A percentile compares a stretch with the other conserved stretches of the same genome.
Evolutionary conservation across 371 early-diverging fungal genomes (phyloP).

Genomic region (Mucor racemosus): DNA sequence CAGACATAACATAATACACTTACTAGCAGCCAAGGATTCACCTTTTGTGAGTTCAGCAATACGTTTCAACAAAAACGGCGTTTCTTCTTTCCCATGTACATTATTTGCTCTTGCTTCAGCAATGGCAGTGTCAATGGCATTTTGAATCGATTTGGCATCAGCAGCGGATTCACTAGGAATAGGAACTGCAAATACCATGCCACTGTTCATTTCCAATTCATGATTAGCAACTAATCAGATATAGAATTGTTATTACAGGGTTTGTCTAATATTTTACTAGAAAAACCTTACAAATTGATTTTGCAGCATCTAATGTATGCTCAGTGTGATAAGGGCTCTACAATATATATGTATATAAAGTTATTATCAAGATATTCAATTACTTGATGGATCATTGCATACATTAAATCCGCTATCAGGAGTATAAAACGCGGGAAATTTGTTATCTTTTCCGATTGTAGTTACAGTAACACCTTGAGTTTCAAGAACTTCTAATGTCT

Average conservation of each 20-base stretch:
- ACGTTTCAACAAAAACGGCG: conserved; percentile 87
- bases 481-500: conserved; percentile 91
- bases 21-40: conserved; percentile 81
- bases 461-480: conserved; percentile 93
- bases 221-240: conserved; percentile 61
- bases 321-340: conserved; percentile 69
- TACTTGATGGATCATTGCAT: background rate
- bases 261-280: background rate
- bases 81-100: conserved; percentile 85
- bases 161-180: conserved; percentile 78
- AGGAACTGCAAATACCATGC: conserved; percentile 89
- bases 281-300: conserved; percentile 56
- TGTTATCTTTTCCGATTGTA: conserved; percentile 64
- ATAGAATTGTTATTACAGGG: background rate
- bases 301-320: conserved; percentile 68
- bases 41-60: conserved; percentile 84
- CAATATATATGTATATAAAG: background rate
- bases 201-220: conserved; percentile 70
- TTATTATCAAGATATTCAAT: no score
- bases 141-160: conserved; percentile 65
- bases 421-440: conserved; percentile 93
- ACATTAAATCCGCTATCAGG: conserved; percentile 74
- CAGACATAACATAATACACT: conserved; percentile 13
- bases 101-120: conserved; percentile 64
- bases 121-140: conserved; percentile 74